A percentile compares a stretch with the other conserved stretches of the same genome.
phyloP scores from a whole-genome alignment of 225 moss, liverwort and hornwort species.

The Antitrichia curtipendula region DNA sequence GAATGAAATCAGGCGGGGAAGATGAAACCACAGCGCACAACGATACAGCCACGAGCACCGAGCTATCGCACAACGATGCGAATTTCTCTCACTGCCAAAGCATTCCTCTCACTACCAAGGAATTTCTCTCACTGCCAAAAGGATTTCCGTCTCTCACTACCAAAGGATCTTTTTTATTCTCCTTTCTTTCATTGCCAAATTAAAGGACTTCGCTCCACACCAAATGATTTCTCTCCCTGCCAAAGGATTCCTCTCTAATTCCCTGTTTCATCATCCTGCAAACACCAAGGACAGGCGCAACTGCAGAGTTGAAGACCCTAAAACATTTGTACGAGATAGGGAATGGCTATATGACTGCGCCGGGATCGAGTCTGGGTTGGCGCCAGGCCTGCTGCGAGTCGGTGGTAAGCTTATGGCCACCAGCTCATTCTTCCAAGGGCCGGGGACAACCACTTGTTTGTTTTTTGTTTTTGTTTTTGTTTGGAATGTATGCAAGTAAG shows the following conservation, averaged over 20 bases:
- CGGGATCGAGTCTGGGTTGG: background rate
- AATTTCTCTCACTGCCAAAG: background rate
- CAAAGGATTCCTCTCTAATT: background rate
- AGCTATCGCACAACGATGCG: background rate
- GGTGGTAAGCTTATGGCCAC: background rate
- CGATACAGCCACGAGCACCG: background rate
- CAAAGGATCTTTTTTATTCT: too few species aligned
- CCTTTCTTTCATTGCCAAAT: background rate
- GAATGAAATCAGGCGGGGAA: background rate
- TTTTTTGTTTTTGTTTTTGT: background rate
- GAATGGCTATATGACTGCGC: background rate
- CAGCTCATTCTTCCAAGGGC: background rate
- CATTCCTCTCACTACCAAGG: background rate
- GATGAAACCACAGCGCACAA: background rate
- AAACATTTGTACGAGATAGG: background rate
- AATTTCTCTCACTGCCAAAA: background rate
- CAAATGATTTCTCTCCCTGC: too few species aligned
- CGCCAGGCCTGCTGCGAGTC: background rate
- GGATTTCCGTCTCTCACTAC: too few species aligned
- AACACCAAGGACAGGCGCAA: background rate
- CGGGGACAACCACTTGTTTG: too few species aligned
- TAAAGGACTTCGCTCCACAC: background rate
- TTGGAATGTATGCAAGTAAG: too few species aligned
- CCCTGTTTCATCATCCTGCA: background rate
- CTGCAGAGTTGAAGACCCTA: background rate